Evolutionary conservation across 2,329 filamentous ascomycete species (phyloP).

Genomic region (Tolypocladium amazonense): DNA sequence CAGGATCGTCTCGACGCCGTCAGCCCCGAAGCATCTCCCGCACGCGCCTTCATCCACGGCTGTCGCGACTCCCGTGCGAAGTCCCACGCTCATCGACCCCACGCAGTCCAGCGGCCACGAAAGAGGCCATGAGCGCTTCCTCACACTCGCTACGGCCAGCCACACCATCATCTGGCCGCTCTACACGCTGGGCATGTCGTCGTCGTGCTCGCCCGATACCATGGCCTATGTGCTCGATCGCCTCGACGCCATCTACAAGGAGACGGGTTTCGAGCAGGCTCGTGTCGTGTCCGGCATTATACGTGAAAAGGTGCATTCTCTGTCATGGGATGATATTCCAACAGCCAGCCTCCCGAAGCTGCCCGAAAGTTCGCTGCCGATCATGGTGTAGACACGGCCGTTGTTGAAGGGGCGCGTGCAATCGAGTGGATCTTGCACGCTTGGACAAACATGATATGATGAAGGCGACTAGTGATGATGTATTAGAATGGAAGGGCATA

Average conservation of each 20-base stretch:
- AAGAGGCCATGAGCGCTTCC: slow-evolving; percentile 31
- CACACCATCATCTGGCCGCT: slow-evolving; percentile 40
- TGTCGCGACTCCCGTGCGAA: slow-evolving; percentile 4
- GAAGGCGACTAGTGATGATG: background rate
- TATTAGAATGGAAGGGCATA: background rate
- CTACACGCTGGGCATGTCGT: slow-evolving; percentile 37
- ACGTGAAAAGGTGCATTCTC: slow-evolving; percentile 21
- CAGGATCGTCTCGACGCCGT: slow-evolving; percentile 16
- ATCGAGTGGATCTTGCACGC: too few species aligned
- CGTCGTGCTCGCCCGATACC: slow-evolving; percentile 28
- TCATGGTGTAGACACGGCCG: slow-evolving; percentile 12
- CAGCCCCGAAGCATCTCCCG: slow-evolving; percentile 1
- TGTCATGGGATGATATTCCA: slow-evolving; percentile 14
- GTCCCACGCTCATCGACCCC: slow-evolving; percentile 29
- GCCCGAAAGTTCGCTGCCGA: slow-evolving; percentile 12
- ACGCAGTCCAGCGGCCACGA: slow-evolving; percentile 22
- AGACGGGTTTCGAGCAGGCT: slow-evolving; percentile 35
- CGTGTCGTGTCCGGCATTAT: slow-evolving; percentile 30
- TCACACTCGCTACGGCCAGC: slow-evolving; percentile 36
- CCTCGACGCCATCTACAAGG: slow-evolving; percentile 31
- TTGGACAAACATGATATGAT: background rate
- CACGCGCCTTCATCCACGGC: background rate
- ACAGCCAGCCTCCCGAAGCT: slow-evolving; percentile 16
- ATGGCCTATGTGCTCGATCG: slow-evolving; percentile 33
- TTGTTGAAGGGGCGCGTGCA: background rate